Base-by-base conservation (phyloP, 352 stramenopile genomes). In the Phytophthora europaea region DNA sequence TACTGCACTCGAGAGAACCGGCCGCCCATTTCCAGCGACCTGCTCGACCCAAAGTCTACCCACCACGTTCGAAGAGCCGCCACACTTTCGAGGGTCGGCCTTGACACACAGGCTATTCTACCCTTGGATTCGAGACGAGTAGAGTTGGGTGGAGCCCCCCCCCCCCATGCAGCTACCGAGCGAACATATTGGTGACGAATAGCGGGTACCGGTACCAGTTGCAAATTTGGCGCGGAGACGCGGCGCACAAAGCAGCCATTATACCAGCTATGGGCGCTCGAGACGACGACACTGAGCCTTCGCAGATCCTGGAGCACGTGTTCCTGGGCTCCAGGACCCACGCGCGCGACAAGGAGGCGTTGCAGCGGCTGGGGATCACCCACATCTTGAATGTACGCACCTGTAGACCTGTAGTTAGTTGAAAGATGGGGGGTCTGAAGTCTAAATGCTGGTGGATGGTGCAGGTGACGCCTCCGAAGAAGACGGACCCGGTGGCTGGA, bases 1-100 rank as follows among this genome's bases (percentile, higher is more conserved):
- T 93, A 94, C 74, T 94, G 84, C 63, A 93, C 83, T 6, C 90
- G 85, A 13, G 85, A 91, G 74, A 94, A 93, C 33, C 83, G 80
- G 13, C 87, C 85, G 28, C 87, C 85, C 87, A 94, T 94, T 47
- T 47, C 4, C 47, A 57, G 22, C 33, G 38, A 45, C 38, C 6
- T 45, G 38, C 38, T 45, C 38, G 38, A n/a, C 38, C 38, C 38
- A n/a, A 45, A 45, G 38, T 45, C 38, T 2, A n/a, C 38, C 3
- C 15, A 47, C 38, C 38, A 4, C 38, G 18, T n/a, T 47, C 55
- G 68, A 75, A 75, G 31, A 63, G 68, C 62, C 68, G 67, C 67
- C 34, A 68, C 23, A 26, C 48, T 13, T 13, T 66, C 33, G 59
- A 58, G 59, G 59, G 59, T 66, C 59, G 61, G 28, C n/a, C 56